Base-by-base conservation (phyloP, 2,329 filamentous ascomycete species). In the Chaetomiaceae sp. region DNA sequence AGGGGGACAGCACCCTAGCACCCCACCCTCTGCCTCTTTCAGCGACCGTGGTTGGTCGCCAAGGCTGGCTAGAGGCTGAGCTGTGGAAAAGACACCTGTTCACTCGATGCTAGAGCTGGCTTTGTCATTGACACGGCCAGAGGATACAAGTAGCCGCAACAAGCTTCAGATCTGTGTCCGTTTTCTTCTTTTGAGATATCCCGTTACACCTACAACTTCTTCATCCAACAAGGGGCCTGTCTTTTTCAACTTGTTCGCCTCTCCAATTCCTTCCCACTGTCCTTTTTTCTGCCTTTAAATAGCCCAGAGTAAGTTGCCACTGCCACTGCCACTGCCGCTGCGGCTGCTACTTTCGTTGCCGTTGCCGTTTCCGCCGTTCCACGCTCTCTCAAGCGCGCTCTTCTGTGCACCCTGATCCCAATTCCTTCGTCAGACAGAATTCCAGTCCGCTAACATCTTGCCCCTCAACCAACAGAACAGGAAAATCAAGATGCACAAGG, bases 401-500 rank as follows among this genome's bases (percentile, higher is more conserved):
- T 43, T 21, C 20, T 34, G 33, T 46, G 38, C 38, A 46, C 30
- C 37, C 44, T 34, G 19, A 44, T 41, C 41, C 13, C 55, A 53
- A 27, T 45, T 33, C 4, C 42, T 21, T 34, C 45, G 8, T 38
- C 33, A 40, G 42, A 40, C 30, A n/a, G 16, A n/a, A 37, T n/a
- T n/a, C n/a, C n/a, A n/a, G n/a, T n/a, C n/a, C n/a, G n/a, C n/a
- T n/a, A n/a, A n/a, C n/a, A n/a, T n/a, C n/a, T n/a, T n/a, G n/a
- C n/a, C n/a, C n/a, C n/a, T n/a, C n/a, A n/a, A n/a, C n/a, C n/a
- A 30, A 52, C 40, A 40, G 43, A 40, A 45, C 34, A 54, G 49
- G 44, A 51, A 45, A 49, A 47, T 61, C 63, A 71, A 62, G 54
- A 79, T 79, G 76, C 71, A 71, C 55, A 57, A 57, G 54, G 68